A percentile compares a stretch with the other conserved stretches of the same genome.
phyloP scores from a whole-genome alignment of 2,329 filamentous ascomycete species.

The Trichoderma endophyticum region DNA sequence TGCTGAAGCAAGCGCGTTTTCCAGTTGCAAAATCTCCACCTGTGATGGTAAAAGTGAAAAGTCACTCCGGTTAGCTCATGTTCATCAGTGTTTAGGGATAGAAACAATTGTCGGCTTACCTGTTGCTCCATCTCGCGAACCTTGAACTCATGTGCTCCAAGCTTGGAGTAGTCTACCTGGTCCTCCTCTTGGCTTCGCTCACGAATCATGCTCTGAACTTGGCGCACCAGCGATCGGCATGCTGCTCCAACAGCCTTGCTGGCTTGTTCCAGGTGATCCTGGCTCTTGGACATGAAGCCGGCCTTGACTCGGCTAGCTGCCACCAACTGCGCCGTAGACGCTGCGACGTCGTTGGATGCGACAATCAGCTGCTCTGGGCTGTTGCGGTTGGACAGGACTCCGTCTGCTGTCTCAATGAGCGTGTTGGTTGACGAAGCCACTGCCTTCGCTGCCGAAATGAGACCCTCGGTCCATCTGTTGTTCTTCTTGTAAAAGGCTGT shows the following conservation, averaged over 20 bases:
- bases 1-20: constrained; percentile 78
- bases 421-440: constrained; percentile 92
- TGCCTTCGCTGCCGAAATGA: constrained; percentile 95
- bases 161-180: constrained; percentile 78
- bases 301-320: constrained; percentile 95
- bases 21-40: constrained; percentile 96
- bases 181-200: constrained; percentile 81
- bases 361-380: constrained; percentile 97
- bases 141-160: constrained; percentile 96
- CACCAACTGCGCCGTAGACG: constrained; percentile 93
- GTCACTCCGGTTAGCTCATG: neutral
- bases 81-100: neutral
- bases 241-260: constrained; percentile 90
- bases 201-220: constrained; percentile 92
- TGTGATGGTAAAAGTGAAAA: constrained; percentile 35
- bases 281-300: constrained; percentile 95
- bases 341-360: constrained; percentile 93
- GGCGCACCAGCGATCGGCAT: constrained; percentile 81
- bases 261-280: constrained; percentile 85
- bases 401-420: constrained; percentile 96
- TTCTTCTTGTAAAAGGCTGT: constrained; percentile 99
- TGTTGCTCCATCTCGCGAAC: constrained; percentile 99
- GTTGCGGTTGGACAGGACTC: constrained; percentile 87
- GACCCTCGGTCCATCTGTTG: constrained; percentile 97
- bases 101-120: constrained; percentile 51